These are phyloP conservation scores for Globisporangium polare DNA, from an alignment of 352 stramenopile species.

Conservation along the genomic window DNA sequence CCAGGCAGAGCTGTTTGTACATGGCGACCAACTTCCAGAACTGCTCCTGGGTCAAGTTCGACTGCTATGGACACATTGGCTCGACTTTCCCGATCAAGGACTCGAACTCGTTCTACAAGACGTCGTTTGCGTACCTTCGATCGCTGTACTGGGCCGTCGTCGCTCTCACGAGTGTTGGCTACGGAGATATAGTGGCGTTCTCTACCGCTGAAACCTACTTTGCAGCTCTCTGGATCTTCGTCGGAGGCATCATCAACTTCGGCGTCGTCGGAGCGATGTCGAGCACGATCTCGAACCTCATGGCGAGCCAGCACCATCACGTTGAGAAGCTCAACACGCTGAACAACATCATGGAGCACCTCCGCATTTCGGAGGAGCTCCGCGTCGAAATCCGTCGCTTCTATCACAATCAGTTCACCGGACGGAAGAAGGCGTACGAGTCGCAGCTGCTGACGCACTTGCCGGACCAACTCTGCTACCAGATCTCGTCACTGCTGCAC, in stretches of 20 bases:
- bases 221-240: slow-evolving; percentile 70
- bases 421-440: slow-evolving; percentile 62
- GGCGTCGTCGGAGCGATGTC: slow-evolving; percentile 77
- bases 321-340: slow-evolving; percentile 68
- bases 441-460: slow-evolving; percentile 61
- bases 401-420: slow-evolving; percentile 64
- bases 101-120: slow-evolving; percentile 30
- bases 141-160: slow-evolving; percentile 78
- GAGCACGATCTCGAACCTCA: slow-evolving; percentile 67
- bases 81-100: slow-evolving; percentile 44
- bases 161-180: slow-evolving; percentile 63
- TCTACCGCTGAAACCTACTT: slow-evolving; percentile 72
- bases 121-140: slow-evolving; percentile 60
- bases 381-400: slow-evolving; percentile 65
- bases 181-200: slow-evolving; percentile 72
- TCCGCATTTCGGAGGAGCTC: slow-evolving; percentile 47
- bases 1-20: slow-evolving; percentile 36
- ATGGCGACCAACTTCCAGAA: slow-evolving; percentile 53
- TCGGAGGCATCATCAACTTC: slow-evolving; percentile 77
- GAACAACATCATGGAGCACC: slow-evolving; percentile 59
- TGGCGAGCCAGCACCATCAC: slow-evolving; percentile 54
- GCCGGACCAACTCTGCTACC: slow-evolving; percentile 68
- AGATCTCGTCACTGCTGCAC: slow-evolving; percentile 72
- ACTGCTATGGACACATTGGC: slow-evolving; percentile 66
- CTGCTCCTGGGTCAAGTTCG: slow-evolving; percentile 66